Conservation (phyloP, 2,329 filamentous ascomycete species). For the Metarhizium robertsii region DNA sequence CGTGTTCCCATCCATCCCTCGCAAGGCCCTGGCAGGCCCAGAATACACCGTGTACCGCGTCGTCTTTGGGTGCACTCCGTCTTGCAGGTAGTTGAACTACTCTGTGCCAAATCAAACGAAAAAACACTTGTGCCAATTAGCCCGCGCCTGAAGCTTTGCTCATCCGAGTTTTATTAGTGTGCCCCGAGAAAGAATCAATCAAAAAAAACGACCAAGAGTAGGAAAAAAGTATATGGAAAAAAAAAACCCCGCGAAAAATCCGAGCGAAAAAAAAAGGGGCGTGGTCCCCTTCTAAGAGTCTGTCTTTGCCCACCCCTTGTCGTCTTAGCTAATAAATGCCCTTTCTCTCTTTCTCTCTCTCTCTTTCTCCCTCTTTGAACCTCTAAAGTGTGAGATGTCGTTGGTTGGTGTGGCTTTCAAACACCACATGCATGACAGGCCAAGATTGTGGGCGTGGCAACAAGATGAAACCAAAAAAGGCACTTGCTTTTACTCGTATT, state of each 20-base stretch:
- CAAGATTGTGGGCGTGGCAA: neutral
- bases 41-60: neutral
- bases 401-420: neutral
- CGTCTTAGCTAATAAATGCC: neutral
- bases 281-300: neutral
- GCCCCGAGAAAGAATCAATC: neutral
- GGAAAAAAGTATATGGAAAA: neutral
- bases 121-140: neutral
- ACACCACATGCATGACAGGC: neutral
- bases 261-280: neutral
- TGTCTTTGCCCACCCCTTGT: neutral
- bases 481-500: neutral
- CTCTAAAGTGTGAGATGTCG: neutral
- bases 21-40: neutral
- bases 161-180: neutral
- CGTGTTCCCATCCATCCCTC: slow-evolving; percentile 1
- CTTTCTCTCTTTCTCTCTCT: neutral
- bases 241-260: neutral
- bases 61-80: too few relatives aligned
- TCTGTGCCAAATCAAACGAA: neutral
- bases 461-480: slow-evolving; percentile 1
- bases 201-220: too few relatives aligned
- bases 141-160: neutral
- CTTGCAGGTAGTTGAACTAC: neutral
- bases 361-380: neutral